phyloP scores from a whole-genome alignment of 441 rosid species.

The Breynia disticha region DNA sequence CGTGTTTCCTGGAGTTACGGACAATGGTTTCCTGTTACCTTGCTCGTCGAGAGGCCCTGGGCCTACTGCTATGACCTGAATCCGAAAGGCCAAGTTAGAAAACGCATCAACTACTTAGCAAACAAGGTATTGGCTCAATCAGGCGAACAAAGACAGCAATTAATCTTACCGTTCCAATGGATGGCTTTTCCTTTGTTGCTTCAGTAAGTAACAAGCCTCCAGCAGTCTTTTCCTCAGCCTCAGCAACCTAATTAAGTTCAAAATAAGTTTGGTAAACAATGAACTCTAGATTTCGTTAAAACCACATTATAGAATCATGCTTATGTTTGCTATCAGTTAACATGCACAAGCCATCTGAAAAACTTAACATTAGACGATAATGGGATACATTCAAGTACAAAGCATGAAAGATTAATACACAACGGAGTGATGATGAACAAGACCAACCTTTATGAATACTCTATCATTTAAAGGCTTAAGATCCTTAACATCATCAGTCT shows the following conservation, averaged over 20 bases:
- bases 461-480: constrained; percentile 87
- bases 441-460: constrained; percentile 6
- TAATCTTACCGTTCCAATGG: constrained; percentile 60
- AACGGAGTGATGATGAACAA: too few relatives aligned
- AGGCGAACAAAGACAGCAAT: too few relatives aligned
- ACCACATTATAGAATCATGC: too few relatives aligned
- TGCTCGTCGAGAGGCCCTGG: constrained; percentile 76
- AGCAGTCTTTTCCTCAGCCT: constrained; percentile 84
- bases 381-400: too few relatives aligned
- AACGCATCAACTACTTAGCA: not conserved
- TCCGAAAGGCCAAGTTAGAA: not conserved
- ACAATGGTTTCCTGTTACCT: constrained; percentile 45
- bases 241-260: constrained; percentile 45
- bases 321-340: too few relatives aligned
- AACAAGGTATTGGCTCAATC: not conserved
- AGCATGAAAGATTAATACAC: too few relatives aligned
- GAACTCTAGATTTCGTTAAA: too few relatives aligned
- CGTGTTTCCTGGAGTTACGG: constrained; percentile 54
- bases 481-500: constrained; percentile 29
- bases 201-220: constrained; percentile 85
- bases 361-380: too few relatives aligned
- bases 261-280: too few relatives aligned
- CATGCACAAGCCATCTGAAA: too few relatives aligned
- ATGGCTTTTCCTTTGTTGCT: constrained; percentile 84
- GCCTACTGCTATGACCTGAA: constrained; percentile 78